Evolutionary conservation across 768 basidiomycete species (phyloP).

Genomic region (Tricholoma sp.): DNA sequence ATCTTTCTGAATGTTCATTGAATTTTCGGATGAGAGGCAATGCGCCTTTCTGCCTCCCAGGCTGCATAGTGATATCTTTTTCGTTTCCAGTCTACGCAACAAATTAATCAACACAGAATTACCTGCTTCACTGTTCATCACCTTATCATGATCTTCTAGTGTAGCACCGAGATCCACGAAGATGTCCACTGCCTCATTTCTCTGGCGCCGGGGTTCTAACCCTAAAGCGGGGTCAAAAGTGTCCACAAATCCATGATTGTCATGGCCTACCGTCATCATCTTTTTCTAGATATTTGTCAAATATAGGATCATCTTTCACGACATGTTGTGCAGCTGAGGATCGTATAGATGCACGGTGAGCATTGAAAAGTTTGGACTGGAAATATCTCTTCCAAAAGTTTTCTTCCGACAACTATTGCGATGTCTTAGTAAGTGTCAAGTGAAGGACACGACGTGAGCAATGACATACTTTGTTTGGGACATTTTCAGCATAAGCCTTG

Average conservation of each 20-base stretch:
- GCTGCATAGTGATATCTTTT: slow-evolving; percentile 92
- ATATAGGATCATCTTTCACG: slow-evolving; percentile 87
- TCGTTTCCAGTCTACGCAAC: slow-evolving; percentile 76
- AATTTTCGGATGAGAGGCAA: slow-evolving; percentile 94
- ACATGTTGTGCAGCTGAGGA: slow-evolving; percentile 80
- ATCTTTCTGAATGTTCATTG: slow-evolving; percentile 92
- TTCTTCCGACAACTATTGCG: slow-evolving; percentile 71
- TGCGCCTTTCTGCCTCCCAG: slow-evolving; percentile 82
- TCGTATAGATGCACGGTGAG: slow-evolving; percentile 88
- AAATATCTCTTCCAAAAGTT: slow-evolving; percentile 98
- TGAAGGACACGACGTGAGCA: slow-evolving; percentile 5
- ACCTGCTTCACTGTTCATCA: slow-evolving; percentile 23
- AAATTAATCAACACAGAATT: background rate
- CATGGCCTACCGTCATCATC: slow-evolving; percentile 80
- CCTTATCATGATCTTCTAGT: slow-evolving; percentile 86
- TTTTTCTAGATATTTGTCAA: slow-evolving; percentile 94
- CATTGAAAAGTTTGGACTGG: slow-evolving; percentile 92
- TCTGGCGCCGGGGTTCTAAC: slow-evolving; percentile 69
- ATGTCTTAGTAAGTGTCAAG: slow-evolving; percentile 1
- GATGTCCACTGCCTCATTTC: slow-evolving; percentile 63
- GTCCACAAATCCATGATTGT: background rate
- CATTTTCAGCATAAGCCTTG: slow-evolving; percentile 88
- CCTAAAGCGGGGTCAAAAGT: slow-evolving; percentile 35
- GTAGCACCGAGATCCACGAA: slow-evolving; percentile 88
- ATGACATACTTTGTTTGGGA: slow-evolving; percentile 69